These are phyloP conservation scores for Podosphaera leucotricha DNA, from an alignment of 2,329 filamentous ascomycete genomes.

Conservation along the genomic window DNA sequence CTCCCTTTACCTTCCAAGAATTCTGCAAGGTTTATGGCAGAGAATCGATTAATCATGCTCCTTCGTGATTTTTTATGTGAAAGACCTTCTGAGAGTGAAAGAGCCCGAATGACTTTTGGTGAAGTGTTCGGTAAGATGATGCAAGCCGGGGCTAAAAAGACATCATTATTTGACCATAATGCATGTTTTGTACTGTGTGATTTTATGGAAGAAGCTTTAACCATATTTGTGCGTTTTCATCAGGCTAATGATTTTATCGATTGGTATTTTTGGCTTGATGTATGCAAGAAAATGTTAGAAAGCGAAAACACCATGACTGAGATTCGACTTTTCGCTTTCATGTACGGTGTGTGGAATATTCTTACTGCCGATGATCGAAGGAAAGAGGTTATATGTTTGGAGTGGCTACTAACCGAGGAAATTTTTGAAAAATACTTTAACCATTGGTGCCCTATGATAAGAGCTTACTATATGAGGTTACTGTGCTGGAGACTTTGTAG, in stretches of 20 bases:
- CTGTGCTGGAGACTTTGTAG: constrained; percentile 47
- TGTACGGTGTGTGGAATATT: constrained; percentile 41
- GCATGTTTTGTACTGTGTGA: constrained; percentile 54
- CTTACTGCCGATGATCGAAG: constrained; percentile 29
- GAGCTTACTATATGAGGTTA: constrained; percentile 49
- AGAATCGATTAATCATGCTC: constrained; percentile 47
- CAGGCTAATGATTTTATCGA: constrained; percentile 28
- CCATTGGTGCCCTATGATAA: constrained; percentile 61
- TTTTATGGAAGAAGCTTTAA: constrained; percentile 44
- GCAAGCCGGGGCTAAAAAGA: constrained; percentile 35
- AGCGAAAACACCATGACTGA: constrained; percentile 52
- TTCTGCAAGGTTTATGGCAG: constrained; percentile 40
- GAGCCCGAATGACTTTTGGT: constrained; percentile 35
- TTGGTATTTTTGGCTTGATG: constrained; percentile 45
- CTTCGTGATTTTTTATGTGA: constrained; percentile 45
- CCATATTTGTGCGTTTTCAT: constrained; percentile 36
- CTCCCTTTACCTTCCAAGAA: constrained; percentile 32
- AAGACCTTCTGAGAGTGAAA: constrained; percentile 25
- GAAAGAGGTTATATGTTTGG: constrained; percentile 35
- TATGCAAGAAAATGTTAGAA: constrained; percentile 42
- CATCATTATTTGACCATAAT: constrained; percentile 43
- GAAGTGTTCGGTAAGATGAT: constrained; percentile 37
- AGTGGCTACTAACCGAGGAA: constrained; percentile 34
- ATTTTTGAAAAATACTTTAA: constrained; percentile 45
- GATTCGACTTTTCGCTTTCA: constrained; percentile 42